Conservation (phyloP, 495 filamentous ascomycete species). For the Tirmania nivea region DNA sequence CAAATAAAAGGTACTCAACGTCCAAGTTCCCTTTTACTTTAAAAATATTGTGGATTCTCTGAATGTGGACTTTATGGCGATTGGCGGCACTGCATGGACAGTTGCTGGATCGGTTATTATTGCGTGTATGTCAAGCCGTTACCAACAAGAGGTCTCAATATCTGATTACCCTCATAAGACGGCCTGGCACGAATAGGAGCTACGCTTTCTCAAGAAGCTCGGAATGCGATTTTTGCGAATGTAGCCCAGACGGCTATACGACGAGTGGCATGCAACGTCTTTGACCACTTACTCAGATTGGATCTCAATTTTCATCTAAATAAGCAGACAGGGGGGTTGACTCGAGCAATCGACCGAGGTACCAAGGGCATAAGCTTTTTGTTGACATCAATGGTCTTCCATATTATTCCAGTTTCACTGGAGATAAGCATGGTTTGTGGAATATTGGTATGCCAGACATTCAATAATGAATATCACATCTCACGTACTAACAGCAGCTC, state of each 20-base stretch:
- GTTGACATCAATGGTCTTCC: constrained; percentile 94
- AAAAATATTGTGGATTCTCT: constrained; percentile 91
- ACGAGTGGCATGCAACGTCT: constrained; percentile 73
- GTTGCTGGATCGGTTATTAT: constrained; percentile 82
- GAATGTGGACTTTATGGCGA: constrained; percentile 72
- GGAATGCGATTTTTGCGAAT: constrained; percentile 90
- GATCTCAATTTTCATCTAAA: constrained; percentile 87
- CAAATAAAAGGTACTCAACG: constrained; percentile 50
- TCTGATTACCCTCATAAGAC: constrained; percentile 27
- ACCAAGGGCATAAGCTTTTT: constrained; percentile 97
- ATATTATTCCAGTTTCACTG: constrained; percentile 78
- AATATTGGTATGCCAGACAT: constrained; percentile 34
- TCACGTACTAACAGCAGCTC: constrained; percentile 6
- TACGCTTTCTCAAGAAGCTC: constrained; percentile 67
- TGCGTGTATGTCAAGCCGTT: constrained; percentile 35
- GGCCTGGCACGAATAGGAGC: constrained; percentile 72
- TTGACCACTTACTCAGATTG: constrained; percentile 67
- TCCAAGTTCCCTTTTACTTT: constrained; percentile 97
- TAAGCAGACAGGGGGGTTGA: constrained; percentile 84
- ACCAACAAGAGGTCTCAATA: constrained; percentile 1
- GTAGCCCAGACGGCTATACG: constrained; percentile 95
- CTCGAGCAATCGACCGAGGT: constrained; percentile 83
- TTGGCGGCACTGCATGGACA: constrained; percentile 69
- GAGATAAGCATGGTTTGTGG: constrained; percentile 93
- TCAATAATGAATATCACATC: background rate